phyloP scores from a whole-genome alignment of 2,329 filamentous ascomycete species.

The Polytolypa hystricis region DNA sequence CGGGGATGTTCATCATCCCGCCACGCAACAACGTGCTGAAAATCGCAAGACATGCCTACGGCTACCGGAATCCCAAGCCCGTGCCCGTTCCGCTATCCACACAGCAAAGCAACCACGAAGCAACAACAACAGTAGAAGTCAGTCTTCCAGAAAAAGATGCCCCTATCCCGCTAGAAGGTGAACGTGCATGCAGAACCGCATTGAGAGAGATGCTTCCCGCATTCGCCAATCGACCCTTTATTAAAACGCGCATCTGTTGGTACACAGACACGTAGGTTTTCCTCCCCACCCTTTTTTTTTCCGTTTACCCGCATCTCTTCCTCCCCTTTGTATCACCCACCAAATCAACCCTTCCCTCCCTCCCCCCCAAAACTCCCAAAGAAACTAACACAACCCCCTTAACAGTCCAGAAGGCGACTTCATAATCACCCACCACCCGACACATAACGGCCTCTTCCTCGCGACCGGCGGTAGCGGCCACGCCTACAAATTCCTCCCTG shows the following conservation, averaged over 20 bases:
- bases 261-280: constrained; percentile 54
- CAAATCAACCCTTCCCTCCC: background rate
- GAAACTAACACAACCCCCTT: background rate
- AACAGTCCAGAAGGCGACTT: constrained; percentile 52
- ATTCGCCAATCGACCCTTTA: constrained; percentile 50
- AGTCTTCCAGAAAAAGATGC: constrained; percentile 29
- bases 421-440: constrained; percentile 58
- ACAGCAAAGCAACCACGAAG: constrained; percentile 10
- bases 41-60: constrained; percentile 57
- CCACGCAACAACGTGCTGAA: constrained; percentile 50
- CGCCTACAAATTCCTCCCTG: constrained; percentile 43
- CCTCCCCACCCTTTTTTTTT: background rate
- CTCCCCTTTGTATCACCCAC: background rate
- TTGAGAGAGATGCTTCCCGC: constrained; percentile 51
- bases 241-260: constrained; percentile 57
- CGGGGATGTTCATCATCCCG: constrained; percentile 46
- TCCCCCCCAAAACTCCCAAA: background rate
- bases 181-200: constrained; percentile 49
- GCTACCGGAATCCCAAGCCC: constrained; percentile 43
- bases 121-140: constrained; percentile 15
- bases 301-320: background rate
- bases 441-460: constrained; percentile 39
- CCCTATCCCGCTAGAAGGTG: constrained; percentile 44
- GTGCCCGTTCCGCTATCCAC: constrained; percentile 15
- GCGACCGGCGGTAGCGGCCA: constrained; percentile 45